Evolutionary conservation across 2,329 filamentous ascomycete species (phyloP), one percentile per base, ranked within the genome.

Genomic region (Aspergillus fructus): DNA sequence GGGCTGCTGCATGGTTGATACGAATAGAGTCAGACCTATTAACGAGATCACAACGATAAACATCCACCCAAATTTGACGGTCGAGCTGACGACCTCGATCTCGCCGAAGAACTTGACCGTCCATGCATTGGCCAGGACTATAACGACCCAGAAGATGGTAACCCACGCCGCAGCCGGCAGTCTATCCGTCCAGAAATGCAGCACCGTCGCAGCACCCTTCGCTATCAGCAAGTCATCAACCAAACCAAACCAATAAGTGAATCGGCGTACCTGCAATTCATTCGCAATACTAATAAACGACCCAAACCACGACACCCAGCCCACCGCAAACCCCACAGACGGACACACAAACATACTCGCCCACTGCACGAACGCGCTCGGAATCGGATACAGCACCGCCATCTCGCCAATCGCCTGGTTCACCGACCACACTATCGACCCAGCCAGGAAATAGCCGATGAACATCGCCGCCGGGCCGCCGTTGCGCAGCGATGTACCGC

Each of bases 21-120:
- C 4, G 17, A 19, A 19, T 19, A 19, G 23, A 15, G n/a, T 5
- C 41, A 15, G 15, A 69, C 67, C 66, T 33, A 72, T 71, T 46
- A 77, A 67, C 11, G 76, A 76, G 42, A 79, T 72, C 59, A 81
- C 79, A 57, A 79, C 75, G 19, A 79, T 71, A 53, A 80, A 74
- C 52, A 80, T 78, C 76, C 78, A 79, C 39, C 71, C 68, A 43
- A 80, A 78, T 56, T 80, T 81, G 60, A 80, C 75, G 3, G 71
- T 68, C 4, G 74, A 75, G 23, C 71, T 68, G 4, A 76, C 58
- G 12, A 79, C 77, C 59, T 81, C 78, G n/a, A 77, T 73, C 55
- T 81, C 78, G 7, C 73, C 78, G 54, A 79, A 80, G 27, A 77
- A 56, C 13, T 64, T 74, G 41, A 80, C 78, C 2, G 72, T 75